These are phyloP conservation scores for Suillus americanus DNA, from an alignment of 768 basidiomycete species.

Conservation along the genomic window DNA sequence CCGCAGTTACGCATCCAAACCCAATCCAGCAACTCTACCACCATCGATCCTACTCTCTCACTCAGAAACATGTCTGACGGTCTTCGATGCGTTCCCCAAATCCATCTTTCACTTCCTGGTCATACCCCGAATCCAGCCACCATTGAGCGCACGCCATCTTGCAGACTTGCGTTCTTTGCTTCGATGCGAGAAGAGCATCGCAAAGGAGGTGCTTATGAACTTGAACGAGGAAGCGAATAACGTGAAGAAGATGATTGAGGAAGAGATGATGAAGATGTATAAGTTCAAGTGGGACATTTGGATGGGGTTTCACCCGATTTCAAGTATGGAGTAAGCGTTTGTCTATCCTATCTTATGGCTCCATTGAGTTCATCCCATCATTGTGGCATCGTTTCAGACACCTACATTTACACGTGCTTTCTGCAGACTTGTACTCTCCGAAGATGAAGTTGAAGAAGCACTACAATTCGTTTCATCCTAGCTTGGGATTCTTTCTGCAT, in stretches of 20 bases:
- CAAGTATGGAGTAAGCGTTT: conserved; percentile 77
- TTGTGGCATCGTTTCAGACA: conserved; percentile 46
- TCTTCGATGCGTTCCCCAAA: conserved; percentile 80
- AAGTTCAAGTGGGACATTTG: conserved; percentile 77
- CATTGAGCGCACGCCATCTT: conserved; percentile 40
- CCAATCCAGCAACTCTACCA: conserved; percentile 55
- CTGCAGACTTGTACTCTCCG: conserved; percentile 69
- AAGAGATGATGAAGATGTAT: conserved; percentile 74
- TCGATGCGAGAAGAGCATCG: conserved; percentile 49
- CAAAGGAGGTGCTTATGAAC: conserved; percentile 51
- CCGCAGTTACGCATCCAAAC: conserved; percentile 55
- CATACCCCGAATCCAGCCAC: conserved; percentile 54
- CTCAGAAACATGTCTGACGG: conserved; percentile 55
- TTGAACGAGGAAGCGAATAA: conserved; percentile 58
- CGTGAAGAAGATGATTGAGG: conserved; percentile 61
- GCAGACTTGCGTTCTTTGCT: conserved; percentile 56
- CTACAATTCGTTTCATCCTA: conserved; percentile 88
- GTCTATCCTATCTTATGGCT: conserved; percentile 25
- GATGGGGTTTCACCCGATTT: conserved; percentile 82
- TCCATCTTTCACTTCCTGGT: conserved; percentile 87
- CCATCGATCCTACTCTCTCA: conserved; percentile 60
- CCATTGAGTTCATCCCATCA: neutral
- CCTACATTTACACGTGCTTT: conserved; percentile 83
- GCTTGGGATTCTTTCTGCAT: conserved; percentile 78
- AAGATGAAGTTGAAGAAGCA: conserved; percentile 85